A percentile compares a stretch with the other conserved stretches of the same genome.
Conservation (phyloP, 1,284 basidiomycete genomes). For the Microbotryum silenes-acaulis region DNA sequence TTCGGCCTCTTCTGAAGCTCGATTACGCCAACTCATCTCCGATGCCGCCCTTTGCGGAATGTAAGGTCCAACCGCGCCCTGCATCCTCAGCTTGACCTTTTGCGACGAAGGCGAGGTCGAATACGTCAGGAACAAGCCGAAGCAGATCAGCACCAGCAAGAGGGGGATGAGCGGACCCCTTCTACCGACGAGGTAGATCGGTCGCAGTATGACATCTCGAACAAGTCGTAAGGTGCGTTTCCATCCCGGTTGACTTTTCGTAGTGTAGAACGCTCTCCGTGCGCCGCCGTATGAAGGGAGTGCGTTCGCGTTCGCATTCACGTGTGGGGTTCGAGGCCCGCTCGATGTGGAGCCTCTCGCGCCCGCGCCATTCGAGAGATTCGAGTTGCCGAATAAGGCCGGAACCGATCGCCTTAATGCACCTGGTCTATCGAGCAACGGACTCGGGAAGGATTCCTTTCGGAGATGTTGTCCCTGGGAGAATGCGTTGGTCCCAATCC, state of each 20-base stretch:
- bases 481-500: too few relatives aligned
- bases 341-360: too few relatives aligned
- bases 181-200: conserved; percentile 26
- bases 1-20: background rate
- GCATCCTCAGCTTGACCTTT: conserved; percentile 23
- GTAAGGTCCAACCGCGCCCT: conserved; percentile 30
- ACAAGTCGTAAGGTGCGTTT: conserved; percentile 4
- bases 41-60: conserved; percentile 30
- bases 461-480: too few relatives aligned
- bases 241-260: background rate
- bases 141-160: conserved; percentile 10
- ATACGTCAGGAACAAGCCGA: conserved; percentile 24
- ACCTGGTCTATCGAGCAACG: too few relatives aligned
- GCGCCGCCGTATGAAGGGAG: background rate
- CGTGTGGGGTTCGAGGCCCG: too few relatives aligned
- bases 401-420: too few relatives aligned
- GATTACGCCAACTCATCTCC: conserved; percentile 22
- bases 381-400: too few relatives aligned
- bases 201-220: conserved; percentile 24
- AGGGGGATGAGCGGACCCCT: conserved; percentile 28
- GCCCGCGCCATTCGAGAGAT: too few relatives aligned
- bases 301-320: too few relatives aligned
- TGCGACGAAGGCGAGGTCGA: conserved; percentile 24
- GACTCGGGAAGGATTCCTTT: too few relatives aligned
- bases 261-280: conserved; percentile 19